Percentiles rank a stretch among this genome's conserved stretches.
Conservation (phyloP, 352 stramenopile genomes). For the Albugo laibachii region DNA sequence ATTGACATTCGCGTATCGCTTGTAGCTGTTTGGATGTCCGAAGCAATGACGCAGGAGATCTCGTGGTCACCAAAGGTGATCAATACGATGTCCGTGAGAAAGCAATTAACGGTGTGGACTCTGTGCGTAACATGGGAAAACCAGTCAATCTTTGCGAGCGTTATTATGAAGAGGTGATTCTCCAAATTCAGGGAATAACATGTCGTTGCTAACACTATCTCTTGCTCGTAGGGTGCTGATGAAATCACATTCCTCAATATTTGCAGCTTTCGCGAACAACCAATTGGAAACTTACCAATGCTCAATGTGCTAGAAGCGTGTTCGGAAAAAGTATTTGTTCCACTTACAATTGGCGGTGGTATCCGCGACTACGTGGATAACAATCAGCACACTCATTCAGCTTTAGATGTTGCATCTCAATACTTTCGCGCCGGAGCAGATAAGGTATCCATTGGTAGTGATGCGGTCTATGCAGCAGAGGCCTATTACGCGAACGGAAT, state of each 20-base stretch:
- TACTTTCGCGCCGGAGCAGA: constrained; percentile 98
- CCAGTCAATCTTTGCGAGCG: constrained; percentile 86
- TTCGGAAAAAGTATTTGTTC: constrained; percentile 93
- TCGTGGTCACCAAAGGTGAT: constrained; percentile 98
- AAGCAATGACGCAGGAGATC: constrained; percentile 89
- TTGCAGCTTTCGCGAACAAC: constrained; percentile 93
- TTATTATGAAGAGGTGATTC: constrained; percentile 85
- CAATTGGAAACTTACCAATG: constrained; percentile 94
- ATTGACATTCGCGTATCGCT: background rate
- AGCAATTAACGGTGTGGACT: constrained; percentile 25
- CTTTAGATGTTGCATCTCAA: constrained; percentile 86
- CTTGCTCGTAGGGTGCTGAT: constrained; percentile 53
- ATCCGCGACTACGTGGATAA: constrained; percentile 93
- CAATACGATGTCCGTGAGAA: constrained; percentile 95
- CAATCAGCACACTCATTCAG: constrained; percentile 68
- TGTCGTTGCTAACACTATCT: constrained; percentile 1
- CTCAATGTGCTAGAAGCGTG: constrained; percentile 88
- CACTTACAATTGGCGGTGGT: constrained; percentile 92
- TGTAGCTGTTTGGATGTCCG: constrained; percentile 89
- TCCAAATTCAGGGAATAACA: background rate
- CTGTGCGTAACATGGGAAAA: constrained; percentile 96
- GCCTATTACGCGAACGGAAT: constrained; percentile 56
- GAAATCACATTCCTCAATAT: constrained; percentile 98
- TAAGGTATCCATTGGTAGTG: constrained; percentile 95
- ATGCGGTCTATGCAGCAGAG: constrained; percentile 90